Conservation (phyloP, 306 rosid species). For the Prunus mongolica region DNA sequence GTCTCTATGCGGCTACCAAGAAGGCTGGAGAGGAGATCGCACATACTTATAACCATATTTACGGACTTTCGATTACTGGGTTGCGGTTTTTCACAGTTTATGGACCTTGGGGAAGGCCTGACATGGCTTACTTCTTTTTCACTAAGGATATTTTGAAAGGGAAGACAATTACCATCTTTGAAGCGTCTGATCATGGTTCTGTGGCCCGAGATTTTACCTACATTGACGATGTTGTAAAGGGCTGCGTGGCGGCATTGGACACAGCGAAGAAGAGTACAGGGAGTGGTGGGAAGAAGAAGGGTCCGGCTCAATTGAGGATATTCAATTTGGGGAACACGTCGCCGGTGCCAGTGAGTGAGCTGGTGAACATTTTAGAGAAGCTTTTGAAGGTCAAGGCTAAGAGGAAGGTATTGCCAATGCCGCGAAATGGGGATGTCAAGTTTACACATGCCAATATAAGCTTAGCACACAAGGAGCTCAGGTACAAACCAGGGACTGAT, state of each 20-base stretch:
- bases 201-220: conserved; percentile 87
- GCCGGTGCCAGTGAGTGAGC: conserved; percentile 72
- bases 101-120: conserved; percentile 97
- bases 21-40: conserved; percentile 88
- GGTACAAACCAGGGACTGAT: conserved; percentile 66
- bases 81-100: conserved; percentile 78
- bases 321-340: conserved; percentile 77
- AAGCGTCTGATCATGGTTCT: conserved; percentile 60
- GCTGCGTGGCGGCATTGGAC: conserved; percentile 76
- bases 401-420: conserved; percentile 64
- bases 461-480: conserved; percentile 60
- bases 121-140: conserved; percentile 84
- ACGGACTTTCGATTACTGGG: conserved; percentile 79
- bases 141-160: conserved; percentile 73
- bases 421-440: conserved; percentile 79
- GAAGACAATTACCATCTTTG: conserved; percentile 55
- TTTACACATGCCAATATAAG: conserved; percentile 84
- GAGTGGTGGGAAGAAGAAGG: conserved; percentile 80
- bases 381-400: conserved; percentile 74
- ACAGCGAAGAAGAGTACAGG: conserved; percentile 84
- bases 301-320: conserved; percentile 72
- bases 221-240: conserved; percentile 78
- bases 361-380: conserved; percentile 76
- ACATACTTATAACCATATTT: conserved; percentile 69
- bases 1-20: conserved; percentile 77